Evolutionary conservation across 1,284 basidiomycete species (phyloP), one percentile per base, ranked within the genome.

Genomic region (Laetiporus sulphureus): DNA sequence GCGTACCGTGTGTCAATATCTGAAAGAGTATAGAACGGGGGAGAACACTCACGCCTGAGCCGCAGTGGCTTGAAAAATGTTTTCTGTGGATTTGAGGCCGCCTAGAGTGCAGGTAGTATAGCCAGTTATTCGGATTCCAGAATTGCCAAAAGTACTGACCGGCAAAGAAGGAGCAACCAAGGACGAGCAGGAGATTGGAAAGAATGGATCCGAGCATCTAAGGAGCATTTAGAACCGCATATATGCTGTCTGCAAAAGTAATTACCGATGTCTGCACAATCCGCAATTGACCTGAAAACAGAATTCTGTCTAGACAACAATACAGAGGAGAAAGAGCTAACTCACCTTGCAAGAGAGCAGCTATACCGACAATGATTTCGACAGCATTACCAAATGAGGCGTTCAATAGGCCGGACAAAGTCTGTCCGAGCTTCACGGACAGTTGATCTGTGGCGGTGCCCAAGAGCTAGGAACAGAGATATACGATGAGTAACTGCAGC

Each of bases 371-470:
- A 52, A 94, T 92, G 39, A 93, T 84, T 59, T 90, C 86, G 34
- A 87, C 81, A 2, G 83, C 83, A 57, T 86, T 87, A 36, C 83
- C 83, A 51, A 82, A 91, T 27, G 83, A 85, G 2, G 91, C 91
- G 55, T 94, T 94, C 41, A 95, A 68, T 11, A 95, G 69, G 34
- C 90, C 90, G 34, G 89, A 87, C 22, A 91, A 67, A 1, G 89
- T 92, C 55, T 88, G 79, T 3, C 90, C 90, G 24, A 92, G 68
- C 52, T 78, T 80, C 46, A 82, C 59, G 1, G 87, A 86, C 60
- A 91, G 72, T 61, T 94, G 87, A 48, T 95, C 90, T 1, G 91
- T 95, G 3, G 88, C 82, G 51, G 91, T 86, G 12, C 91, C 91
- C 3, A 91, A 73, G 33, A 91, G 68, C 77, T 55, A 43, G 16